Evolutionary conservation across 164 flowering plant genomes (phyloP).

Genomic region (Pachysandra terminalis): DNA sequence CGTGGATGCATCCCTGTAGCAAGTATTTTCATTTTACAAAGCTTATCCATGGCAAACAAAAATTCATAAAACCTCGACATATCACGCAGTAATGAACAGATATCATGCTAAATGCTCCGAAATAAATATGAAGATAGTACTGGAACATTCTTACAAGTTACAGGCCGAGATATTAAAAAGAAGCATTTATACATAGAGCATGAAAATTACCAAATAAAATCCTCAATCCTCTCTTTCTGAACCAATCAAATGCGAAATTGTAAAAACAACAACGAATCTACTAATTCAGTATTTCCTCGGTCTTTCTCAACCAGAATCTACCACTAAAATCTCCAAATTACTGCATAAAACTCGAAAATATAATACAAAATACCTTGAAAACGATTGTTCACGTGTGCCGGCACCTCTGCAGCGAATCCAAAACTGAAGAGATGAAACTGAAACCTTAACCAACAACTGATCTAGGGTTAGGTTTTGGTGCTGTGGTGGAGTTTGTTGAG

Average conservation of each 20-base stretch:
- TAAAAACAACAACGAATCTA: constrained; percentile 2
- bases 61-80: neutral
- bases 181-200: neutral
- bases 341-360: neutral
- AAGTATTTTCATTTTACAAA: neutral
- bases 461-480: constrained; percentile 5
- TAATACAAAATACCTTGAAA: neutral
- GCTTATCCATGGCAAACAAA: neutral
- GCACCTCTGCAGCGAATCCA: neutral
- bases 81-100: too few relatives aligned
- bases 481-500: neutral
- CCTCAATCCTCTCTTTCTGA: too few relatives aligned
- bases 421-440: neutral
- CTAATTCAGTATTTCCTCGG: neutral
- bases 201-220: too few relatives aligned
- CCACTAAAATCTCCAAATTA: neutral
- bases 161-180: neutral
- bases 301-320: constrained; percentile 1
- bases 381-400: neutral
- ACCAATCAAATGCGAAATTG: too few relatives aligned
- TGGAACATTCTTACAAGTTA: neutral
- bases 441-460: constrained; percentile 8
- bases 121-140: too few relatives aligned
- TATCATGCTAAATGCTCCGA: neutral
- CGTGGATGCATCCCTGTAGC: constrained; percentile 97